Evolutionary conservation across 2,329 filamentous ascomycete genomes (phyloP).

Genomic region (Neocatenulostroma microsporum): DNA sequence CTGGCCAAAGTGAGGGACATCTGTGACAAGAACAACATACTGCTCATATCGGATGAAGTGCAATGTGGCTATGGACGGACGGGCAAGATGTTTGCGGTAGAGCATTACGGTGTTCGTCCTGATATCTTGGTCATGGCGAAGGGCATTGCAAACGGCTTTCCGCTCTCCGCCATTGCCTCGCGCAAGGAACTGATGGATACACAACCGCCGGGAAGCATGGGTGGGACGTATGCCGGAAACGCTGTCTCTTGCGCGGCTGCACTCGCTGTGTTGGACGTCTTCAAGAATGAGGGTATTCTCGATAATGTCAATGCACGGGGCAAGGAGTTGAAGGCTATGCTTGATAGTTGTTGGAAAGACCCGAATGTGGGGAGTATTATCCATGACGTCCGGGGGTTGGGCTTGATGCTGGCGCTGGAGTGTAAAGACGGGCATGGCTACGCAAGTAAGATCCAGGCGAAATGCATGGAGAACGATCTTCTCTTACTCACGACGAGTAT

Average conservation of each 20-base stretch:
- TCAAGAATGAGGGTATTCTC: constrained; percentile 31
- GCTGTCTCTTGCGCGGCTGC: constrained; percentile 32
- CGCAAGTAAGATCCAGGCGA: constrained; percentile 32
- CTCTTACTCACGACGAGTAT: constrained; percentile 34
- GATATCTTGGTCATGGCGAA: constrained; percentile 37
- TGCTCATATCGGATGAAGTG: constrained; percentile 39
- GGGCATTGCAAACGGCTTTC: constrained; percentile 22
- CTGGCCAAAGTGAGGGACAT: constrained; percentile 33
- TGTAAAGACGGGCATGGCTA: constrained; percentile 29
- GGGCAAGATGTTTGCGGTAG: constrained; percentile 38
- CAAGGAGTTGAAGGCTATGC: constrained; percentile 21
- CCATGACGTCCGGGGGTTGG: constrained; percentile 32
- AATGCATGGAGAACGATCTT: constrained; percentile 34
- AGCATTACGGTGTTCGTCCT: constrained; percentile 37
- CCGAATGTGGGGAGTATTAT: constrained; percentile 27
- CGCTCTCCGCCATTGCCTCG: constrained; percentile 19
- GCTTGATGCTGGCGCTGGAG: constrained; percentile 34
- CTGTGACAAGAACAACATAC: constrained; percentile 38
- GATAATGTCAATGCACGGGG: constrained; percentile 31
- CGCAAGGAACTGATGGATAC: constrained; percentile 32
- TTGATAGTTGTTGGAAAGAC: constrained; percentile 19
- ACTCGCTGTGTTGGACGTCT: constrained; percentile 30
- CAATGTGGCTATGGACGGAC: constrained; percentile 39
- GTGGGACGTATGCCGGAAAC: constrained; percentile 33
- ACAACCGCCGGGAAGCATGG: constrained; percentile 32